Percentiles rank a stretch among this genome's conserved stretches.
Conservation (phyloP, 495 filamentous ascomycete species). For the Ascodesmis nigricans region DNA sequence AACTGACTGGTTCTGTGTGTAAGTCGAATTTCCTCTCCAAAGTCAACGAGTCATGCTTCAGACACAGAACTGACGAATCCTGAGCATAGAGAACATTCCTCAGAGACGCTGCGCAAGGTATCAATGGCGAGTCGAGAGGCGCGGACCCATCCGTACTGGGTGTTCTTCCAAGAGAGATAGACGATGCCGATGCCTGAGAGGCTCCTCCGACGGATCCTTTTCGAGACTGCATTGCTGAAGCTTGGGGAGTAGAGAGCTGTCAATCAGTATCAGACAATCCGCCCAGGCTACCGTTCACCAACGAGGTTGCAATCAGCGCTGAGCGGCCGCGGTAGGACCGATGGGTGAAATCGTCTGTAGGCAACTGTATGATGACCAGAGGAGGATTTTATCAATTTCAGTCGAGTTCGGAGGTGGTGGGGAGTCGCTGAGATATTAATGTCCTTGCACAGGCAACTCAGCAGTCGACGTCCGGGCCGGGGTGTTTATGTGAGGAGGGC, state of each 20-base stretch:
- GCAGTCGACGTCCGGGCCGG: no score
- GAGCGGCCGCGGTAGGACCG: no score
- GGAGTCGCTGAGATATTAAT: no score
- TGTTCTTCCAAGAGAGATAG: slow-evolving; percentile 15
- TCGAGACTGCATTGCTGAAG: slow-evolving; percentile 9
- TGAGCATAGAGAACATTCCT: slow-evolving; percentile 18
- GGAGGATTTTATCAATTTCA: no score
- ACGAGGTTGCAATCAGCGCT: no score
- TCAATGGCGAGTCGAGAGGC: slow-evolving; percentile 14
- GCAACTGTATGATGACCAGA: no score
- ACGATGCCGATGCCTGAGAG: slow-evolving; percentile 15
- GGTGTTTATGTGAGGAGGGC: no score
- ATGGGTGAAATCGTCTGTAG: no score
- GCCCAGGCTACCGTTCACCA: neutral
- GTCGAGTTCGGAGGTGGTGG: no score
- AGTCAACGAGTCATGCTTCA: slow-evolving; percentile 72
- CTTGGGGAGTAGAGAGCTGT: slow-evolving; percentile 2
- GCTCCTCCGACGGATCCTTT: slow-evolving; percentile 9
- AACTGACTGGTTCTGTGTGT: slow-evolving; percentile 60
- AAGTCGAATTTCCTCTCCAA: slow-evolving; percentile 71
- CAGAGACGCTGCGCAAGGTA: slow-evolving; percentile 19
- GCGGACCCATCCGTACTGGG: slow-evolving; percentile 10
- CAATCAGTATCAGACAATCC: neutral
- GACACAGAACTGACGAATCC: slow-evolving; percentile 19
- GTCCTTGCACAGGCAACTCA: no score